Evolutionary conservation across 1,139 yeast genomes (phyloP).

Genomic region (Schwanniomyces etchellsii): DNA sequence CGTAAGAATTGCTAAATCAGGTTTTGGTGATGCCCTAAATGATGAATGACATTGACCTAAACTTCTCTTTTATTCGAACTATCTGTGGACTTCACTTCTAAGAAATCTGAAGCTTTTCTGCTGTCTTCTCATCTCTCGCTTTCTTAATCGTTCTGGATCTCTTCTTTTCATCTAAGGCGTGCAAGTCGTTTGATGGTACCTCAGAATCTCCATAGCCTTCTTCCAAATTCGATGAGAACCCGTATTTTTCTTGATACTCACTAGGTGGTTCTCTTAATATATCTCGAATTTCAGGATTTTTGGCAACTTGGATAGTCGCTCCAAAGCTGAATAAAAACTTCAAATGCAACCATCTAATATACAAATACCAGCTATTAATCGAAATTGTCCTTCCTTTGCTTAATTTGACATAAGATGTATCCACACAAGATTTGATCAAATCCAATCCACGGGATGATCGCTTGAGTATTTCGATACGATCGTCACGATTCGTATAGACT

Average conservation of each 20-base stretch:
- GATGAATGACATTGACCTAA: too few species aligned
- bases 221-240: constrained; percentile 14
- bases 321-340: constrained; percentile 73
- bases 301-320: constrained; percentile 54
- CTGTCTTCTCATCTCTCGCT: constrained; percentile 31
- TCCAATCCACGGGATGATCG: constrained; percentile 36
- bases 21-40: too few species aligned
- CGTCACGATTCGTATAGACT: constrained; percentile 33
- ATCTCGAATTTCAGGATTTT: constrained; percentile 41
- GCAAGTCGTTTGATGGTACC: constrained; percentile 9
- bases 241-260: constrained; percentile 26
- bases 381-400: constrained; percentile 52
- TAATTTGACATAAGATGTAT: constrained; percentile 47
- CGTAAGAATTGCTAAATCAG: too few species aligned
- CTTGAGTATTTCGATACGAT: constrained; percentile 33
- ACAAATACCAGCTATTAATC: constrained; percentile 64
- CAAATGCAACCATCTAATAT: constrained; percentile 54
- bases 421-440: constrained; percentile 29
- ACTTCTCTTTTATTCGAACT: too few species aligned
- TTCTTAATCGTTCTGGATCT: constrained; percentile 28
- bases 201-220: constrained; percentile 9
- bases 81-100: too few species aligned
- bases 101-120: too few species aligned
- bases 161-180: constrained; percentile 22
- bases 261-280: constrained; percentile 38